These are phyloP conservation scores for Cercophora newfieldiana DNA, from an alignment of 495 filamentous ascomycete species.

Conservation along the genomic window DNA sequence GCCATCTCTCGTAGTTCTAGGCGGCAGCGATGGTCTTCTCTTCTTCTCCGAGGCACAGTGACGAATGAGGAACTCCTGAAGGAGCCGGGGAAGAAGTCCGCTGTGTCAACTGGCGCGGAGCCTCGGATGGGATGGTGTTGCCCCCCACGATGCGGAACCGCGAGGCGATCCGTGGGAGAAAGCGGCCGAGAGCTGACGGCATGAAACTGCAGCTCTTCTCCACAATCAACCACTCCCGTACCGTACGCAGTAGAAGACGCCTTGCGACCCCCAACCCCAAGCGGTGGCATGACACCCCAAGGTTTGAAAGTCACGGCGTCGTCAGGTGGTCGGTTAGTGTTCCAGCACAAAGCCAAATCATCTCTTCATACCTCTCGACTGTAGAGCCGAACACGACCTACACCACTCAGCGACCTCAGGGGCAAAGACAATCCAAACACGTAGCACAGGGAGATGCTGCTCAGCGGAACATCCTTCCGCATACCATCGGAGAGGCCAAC, in stretches of 20 bases:
- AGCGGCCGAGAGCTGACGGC: background rate
- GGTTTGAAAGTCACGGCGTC: too few species aligned
- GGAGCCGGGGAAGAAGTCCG: background rate
- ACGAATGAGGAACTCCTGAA: too few species aligned
- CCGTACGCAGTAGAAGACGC: too few species aligned
- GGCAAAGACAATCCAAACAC: background rate
- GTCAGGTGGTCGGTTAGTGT: too few species aligned
- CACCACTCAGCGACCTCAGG: background rate
- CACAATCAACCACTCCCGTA: background rate
- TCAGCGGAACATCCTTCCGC: background rate
- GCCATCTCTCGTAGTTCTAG: background rate
- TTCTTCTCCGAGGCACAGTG: too few species aligned
- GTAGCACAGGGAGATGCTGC: background rate
- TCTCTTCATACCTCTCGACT: background rate
- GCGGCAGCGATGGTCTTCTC: too few species aligned
- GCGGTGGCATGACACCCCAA: too few species aligned
- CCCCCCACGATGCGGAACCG: background rate
- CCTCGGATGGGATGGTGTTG: background rate
- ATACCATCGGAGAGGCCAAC: background rate
- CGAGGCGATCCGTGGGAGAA: background rate
- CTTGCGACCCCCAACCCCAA: too few species aligned
- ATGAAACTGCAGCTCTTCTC: background rate
- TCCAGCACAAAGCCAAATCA: background rate
- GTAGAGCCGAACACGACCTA: background rate
- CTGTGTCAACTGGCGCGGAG: background rate